A percentile compares a stretch with the other conserved stretches of the same genome.
Evolutionary conservation across 345 rosid genomes (phyloP).

Genomic region (Camelina neglecta): DNA sequence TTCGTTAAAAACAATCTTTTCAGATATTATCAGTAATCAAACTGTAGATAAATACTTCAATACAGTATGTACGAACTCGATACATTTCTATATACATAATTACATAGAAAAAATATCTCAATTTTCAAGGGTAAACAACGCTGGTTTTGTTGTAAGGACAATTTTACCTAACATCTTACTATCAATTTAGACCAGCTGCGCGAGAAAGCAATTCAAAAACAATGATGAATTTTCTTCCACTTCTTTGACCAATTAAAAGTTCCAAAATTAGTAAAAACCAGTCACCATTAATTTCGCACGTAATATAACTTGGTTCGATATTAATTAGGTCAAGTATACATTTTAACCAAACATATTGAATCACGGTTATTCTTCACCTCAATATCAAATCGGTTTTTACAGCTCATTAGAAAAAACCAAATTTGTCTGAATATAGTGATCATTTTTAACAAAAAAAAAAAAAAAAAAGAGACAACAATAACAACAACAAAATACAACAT

Average conservation of each 20-base stretch:
- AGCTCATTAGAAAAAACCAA: neutral
- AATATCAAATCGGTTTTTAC: neutral
- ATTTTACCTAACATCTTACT: conserved; percentile 23
- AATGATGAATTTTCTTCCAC: conserved; percentile 8
- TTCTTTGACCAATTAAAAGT: conserved; percentile 27
- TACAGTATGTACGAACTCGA: neutral
- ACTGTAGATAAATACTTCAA: neutral
- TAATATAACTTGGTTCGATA: neutral
- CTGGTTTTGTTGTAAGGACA: neutral
- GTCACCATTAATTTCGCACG: conserved; percentile 23
- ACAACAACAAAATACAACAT: neutral
- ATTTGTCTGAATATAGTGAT: neutral
- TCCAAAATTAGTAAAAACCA: conserved; percentile 8
- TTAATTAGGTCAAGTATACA: conserved; percentile 18
- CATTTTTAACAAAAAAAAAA: neutral
- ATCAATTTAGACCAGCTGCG: neutral
- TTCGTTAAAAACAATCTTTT: neutral
- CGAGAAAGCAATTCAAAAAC: neutral
- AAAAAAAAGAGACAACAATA: too few species aligned
- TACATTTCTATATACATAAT: neutral
- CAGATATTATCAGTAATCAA: neutral
- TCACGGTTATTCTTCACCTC: neutral
- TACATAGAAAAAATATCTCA: neutral
- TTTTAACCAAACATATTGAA: conserved; percentile 5
- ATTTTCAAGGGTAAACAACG: neutral